phyloP scores from a whole-genome alignment of 495 filamentous ascomycete species.

The Penicillium silybi region DNA sequence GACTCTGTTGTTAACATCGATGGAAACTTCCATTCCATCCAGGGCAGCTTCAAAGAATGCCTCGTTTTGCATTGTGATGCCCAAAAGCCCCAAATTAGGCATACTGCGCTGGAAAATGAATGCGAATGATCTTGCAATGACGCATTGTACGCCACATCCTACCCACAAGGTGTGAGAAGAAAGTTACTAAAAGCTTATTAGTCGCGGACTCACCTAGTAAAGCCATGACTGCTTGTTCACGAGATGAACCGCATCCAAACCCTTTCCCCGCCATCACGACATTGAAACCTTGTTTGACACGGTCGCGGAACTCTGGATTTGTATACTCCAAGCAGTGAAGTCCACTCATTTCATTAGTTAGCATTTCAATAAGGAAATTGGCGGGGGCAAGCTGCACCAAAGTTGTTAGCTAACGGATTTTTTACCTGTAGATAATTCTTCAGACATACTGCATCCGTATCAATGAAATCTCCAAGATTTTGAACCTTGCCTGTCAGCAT shows the following conservation, averaged over 20 bases:
- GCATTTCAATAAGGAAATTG: slow-evolving; percentile 23
- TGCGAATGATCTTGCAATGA: slow-evolving; percentile 39
- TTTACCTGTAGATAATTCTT: neutral
- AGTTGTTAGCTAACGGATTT: neutral
- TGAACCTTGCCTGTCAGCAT: slow-evolving; percentile 26
- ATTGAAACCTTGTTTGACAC: slow-evolving; percentile 27
- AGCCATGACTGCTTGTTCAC: slow-evolving; percentile 38
- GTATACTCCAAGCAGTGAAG: slow-evolving; percentile 33
- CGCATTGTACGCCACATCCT: slow-evolving; percentile 27
- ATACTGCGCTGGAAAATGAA: slow-evolving; percentile 43
- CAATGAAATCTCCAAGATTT: slow-evolving; percentile 38
- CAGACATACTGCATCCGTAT: slow-evolving; percentile 33
- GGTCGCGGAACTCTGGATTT: slow-evolving; percentile 35
- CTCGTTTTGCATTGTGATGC: slow-evolving; percentile 31
- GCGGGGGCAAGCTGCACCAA: slow-evolving; percentile 27
- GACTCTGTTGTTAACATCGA: slow-evolving; percentile 14
- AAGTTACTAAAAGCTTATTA: neutral
- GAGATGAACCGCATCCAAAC: slow-evolving; percentile 43
- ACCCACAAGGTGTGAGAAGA: neutral
- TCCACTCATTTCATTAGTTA: slow-evolving; percentile 27
- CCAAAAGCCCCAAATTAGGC: slow-evolving; percentile 36
- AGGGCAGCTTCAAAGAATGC: slow-evolving; percentile 29
- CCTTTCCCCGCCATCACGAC: slow-evolving; percentile 40
- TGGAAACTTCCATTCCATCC: slow-evolving; percentile 26
- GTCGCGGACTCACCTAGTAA: slow-evolving; percentile 18